These are phyloP conservation scores for Escovopsis sp. DNA, from an alignment of 2,329 filamentous ascomycete genomes.

Conservation along the genomic window DNA sequence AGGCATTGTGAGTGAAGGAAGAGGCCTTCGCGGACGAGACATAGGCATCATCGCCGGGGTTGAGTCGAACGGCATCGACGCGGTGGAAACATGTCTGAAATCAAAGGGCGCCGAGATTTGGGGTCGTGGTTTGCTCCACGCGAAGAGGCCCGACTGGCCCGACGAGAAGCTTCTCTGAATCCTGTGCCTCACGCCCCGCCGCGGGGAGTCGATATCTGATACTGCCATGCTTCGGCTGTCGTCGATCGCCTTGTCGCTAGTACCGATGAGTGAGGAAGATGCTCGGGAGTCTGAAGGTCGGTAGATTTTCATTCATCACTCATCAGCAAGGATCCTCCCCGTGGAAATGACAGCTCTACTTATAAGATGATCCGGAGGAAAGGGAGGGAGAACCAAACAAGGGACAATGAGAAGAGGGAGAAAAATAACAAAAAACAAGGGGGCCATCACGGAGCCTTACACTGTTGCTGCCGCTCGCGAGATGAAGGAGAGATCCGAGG, in stretches of 20 bases:
- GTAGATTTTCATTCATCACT: constrained; percentile 16
- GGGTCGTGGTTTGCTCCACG: constrained; percentile 33
- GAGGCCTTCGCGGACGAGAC: constrained; percentile 5
- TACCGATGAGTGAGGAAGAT: constrained; percentile 5
- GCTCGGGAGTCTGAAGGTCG: constrained; percentile 13
- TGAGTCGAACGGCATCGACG: constrained; percentile 22
- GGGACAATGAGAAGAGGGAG: constrained; percentile 6
- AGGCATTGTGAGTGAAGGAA: constrained; percentile 18
- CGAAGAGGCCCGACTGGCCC: constrained; percentile 28
- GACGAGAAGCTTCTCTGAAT: constrained; percentile 13
- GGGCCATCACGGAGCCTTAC: constrained; percentile 18
- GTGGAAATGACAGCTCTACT: constrained; percentile 8
- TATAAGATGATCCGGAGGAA: too few species aligned
- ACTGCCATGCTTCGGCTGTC: constrained; percentile 15
- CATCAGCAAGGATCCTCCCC: constrained; percentile 7
- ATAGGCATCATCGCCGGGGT: not conserved
- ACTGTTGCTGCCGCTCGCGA: constrained; percentile 24
- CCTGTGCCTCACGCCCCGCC: constrained; percentile 9
- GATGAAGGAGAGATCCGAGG: constrained; percentile 14
- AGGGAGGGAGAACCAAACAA: too few species aligned
- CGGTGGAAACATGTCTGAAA: constrained; percentile 43
- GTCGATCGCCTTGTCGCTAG: constrained; percentile 15
- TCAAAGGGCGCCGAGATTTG: constrained; percentile 44
- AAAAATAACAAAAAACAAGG: constrained; percentile 3
- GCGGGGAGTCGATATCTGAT: constrained; percentile 8